Evolutionary conservation across 2,329 filamentous ascomycete species (phyloP).

Genomic region (Aspergillus intermedius): DNA sequence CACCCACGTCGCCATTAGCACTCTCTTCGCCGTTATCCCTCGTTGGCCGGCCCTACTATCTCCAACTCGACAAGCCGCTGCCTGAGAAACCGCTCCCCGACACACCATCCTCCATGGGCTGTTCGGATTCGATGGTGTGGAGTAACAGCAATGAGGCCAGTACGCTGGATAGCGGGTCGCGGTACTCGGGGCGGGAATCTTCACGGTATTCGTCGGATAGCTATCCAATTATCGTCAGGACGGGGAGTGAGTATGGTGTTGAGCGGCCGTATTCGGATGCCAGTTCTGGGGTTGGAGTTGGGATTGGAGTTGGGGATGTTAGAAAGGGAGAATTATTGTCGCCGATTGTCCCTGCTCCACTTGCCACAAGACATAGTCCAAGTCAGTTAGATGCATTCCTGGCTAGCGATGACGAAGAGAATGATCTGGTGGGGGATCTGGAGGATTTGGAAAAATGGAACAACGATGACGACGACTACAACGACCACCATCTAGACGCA

Average conservation of each 20-base stretch:
- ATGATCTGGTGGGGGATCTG: not conserved
- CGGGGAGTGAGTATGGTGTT: slow-evolving; percentile 21
- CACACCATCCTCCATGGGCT: slow-evolving; percentile 13
- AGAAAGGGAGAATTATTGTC: not conserved
- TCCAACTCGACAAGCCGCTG: slow-evolving; percentile 27
- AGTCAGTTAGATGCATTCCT: not conserved
- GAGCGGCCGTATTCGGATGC: slow-evolving; percentile 6
- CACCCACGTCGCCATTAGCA: slow-evolving; percentile 18
- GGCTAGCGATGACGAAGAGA: not conserved
- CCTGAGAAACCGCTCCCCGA: slow-evolving; percentile 20
- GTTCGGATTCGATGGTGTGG: slow-evolving; percentile 21
- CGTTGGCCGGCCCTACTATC: not conserved
- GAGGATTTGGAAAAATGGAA: not conserved
- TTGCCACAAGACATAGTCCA: not conserved
- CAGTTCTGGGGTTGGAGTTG: no score
- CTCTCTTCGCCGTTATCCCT: not conserved
- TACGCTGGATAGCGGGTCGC: slow-evolving; percentile 18
- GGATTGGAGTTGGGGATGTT: not conserved
- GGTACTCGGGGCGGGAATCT: slow-evolving; percentile 13
- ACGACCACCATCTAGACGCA: slow-evolving; percentile 6
- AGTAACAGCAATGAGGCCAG: slow-evolving; percentile 24
- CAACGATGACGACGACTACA: not conserved
- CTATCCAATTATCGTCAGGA: slow-evolving; percentile 27
- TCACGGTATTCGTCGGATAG: slow-evolving; percentile 21
- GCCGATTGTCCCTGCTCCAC: not conserved